Conservation (phyloP, 2,329 filamentous ascomycete genomes). For the Monilinia aucupariae region DNA sequence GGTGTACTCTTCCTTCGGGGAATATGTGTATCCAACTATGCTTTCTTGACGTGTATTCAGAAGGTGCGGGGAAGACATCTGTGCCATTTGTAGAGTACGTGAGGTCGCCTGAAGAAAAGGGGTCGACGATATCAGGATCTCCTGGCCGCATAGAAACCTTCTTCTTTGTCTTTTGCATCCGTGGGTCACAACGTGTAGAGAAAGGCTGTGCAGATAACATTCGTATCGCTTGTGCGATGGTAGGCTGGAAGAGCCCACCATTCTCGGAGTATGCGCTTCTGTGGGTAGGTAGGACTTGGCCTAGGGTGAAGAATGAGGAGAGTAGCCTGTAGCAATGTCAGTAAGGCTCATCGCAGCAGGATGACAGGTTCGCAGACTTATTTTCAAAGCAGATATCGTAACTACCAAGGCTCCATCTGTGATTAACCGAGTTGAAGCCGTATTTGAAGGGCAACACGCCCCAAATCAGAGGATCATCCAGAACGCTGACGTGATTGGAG, state of each 20-base stretch:
- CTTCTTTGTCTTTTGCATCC: neutral
- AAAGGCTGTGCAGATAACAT: conserved; percentile 63
- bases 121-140: conserved; percentile 42
- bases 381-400: conserved; percentile 95
- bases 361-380: conserved; percentile 49
- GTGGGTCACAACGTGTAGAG: conserved; percentile 25
- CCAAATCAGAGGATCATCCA: conserved; percentile 95
- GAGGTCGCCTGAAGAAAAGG: conserved; percentile 45
- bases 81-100: conserved; percentile 61
- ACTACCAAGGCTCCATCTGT: conserved; percentile 85
- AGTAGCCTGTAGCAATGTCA: conserved; percentile 47
- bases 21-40: conserved; percentile 92
- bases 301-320: conserved; percentile 77
- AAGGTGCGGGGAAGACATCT: conserved; percentile 65
- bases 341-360: neutral
- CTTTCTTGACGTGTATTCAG: conserved; percentile 62
- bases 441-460: conserved; percentile 76
- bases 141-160: conserved; percentile 17
- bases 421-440: conserved; percentile 63
- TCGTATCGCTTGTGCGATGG: conserved; percentile 77
- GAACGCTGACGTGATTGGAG: conserved; percentile 79
- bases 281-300: conserved; percentile 87
- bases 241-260: conserved; percentile 86
- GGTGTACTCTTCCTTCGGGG: conserved; percentile 90
- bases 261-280: conserved; percentile 65